phyloP scores from a whole-genome alignment of 23 red algal genomes.

The Porphyridium purpureum region DNA sequence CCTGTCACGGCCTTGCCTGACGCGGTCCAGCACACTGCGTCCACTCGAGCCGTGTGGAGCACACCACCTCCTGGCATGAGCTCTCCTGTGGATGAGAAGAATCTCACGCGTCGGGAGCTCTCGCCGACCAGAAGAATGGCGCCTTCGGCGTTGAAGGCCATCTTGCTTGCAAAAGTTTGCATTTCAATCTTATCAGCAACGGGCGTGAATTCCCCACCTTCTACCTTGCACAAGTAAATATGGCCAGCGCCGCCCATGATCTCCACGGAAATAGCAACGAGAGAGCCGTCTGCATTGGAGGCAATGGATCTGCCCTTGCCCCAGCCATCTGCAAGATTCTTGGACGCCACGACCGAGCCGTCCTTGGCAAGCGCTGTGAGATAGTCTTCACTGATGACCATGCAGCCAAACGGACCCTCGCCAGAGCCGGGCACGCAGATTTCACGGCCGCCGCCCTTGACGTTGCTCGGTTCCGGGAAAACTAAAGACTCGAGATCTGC shows the following conservation, averaged over 20 bases:
- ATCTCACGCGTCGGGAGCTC: slow-evolving; percentile 40
- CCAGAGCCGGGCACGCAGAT: slow-evolving; percentile 18
- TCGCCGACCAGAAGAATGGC: slow-evolving; percentile 38
- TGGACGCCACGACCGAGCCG: slow-evolving; percentile 13
- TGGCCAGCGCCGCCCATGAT: slow-evolving; percentile 34
- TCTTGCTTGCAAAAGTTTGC: slow-evolving; percentile 20
- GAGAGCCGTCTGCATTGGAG: slow-evolving; percentile 22
- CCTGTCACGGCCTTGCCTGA: slow-evolving; percentile 38
- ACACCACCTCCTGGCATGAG: slow-evolving; percentile 22
- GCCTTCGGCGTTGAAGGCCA: slow-evolving; percentile 42
- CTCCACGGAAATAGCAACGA: slow-evolving; percentile 42
- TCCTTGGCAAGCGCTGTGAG: slow-evolving; percentile 10
- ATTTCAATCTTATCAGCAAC: slow-evolving; percentile 18
- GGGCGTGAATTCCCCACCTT: slow-evolving; percentile 2
- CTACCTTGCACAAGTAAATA: slow-evolving; percentile 27
- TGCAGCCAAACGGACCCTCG: slow-evolving; percentile 6
- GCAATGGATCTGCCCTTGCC: slow-evolving; percentile 31
- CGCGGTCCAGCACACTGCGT: slow-evolving; percentile 24
- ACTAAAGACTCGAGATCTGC: slow-evolving; percentile 14
- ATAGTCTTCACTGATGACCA: slow-evolving; percentile 45
- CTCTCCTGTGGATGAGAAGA: slow-evolving; percentile 22
- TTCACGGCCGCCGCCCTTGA: slow-evolving; percentile 48
- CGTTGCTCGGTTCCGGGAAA: slow-evolving; percentile 14
- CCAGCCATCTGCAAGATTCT: slow-evolving; percentile 16
- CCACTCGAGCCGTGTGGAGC: slow-evolving; percentile 47